Evolutionary conservation across 371 early-diverging fungal species (phyloP).

Genomic region (Syncephalis plumigaleata): DNA sequence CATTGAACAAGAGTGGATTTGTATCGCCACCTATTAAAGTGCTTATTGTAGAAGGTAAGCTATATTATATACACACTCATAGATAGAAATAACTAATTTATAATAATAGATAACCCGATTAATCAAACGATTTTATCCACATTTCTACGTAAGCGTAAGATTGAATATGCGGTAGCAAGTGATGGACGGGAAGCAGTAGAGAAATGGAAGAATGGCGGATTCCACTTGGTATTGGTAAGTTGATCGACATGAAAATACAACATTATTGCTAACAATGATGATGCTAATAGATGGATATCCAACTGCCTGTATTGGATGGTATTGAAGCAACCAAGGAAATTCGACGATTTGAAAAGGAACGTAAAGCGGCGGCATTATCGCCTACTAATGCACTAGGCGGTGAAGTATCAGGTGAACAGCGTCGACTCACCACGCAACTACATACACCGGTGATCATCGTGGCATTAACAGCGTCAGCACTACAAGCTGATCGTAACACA

Average conservation of each 20-base stretch:
- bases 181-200: conserved; percentile 64
- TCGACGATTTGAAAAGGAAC: conserved; percentile 38
- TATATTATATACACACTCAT: background rate
- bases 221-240: conserved; percentile 57
- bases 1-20: background rate
- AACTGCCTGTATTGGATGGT: conserved; percentile 69
- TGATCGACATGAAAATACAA: too few relatives aligned
- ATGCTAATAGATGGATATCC: conserved; percentile 69
- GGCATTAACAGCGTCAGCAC: conserved; percentile 65
- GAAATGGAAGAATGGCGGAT: conserved; percentile 46
- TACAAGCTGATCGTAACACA: conserved; percentile 53
- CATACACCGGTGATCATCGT: conserved; percentile 74
- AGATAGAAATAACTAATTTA: background rate
- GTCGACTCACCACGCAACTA: conserved; percentile 14
- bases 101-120: conserved; percentile 43
- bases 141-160: conserved; percentile 55
- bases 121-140: conserved; percentile 53
- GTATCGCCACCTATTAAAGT: conserved; percentile 36
- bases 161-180: conserved; percentile 46
- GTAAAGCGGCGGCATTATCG: conserved; percentile 37
- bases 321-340: conserved; percentile 61
- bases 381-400: conserved; percentile 10
- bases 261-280: too few relatives aligned
- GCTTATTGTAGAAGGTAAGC: conserved; percentile 65
- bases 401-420: conserved; percentile 1